A percentile compares a stretch with the other conserved stretches of the same genome.
phyloP scores from a whole-genome alignment of 306 rosid genomes.

The Delonix regia region DNA sequence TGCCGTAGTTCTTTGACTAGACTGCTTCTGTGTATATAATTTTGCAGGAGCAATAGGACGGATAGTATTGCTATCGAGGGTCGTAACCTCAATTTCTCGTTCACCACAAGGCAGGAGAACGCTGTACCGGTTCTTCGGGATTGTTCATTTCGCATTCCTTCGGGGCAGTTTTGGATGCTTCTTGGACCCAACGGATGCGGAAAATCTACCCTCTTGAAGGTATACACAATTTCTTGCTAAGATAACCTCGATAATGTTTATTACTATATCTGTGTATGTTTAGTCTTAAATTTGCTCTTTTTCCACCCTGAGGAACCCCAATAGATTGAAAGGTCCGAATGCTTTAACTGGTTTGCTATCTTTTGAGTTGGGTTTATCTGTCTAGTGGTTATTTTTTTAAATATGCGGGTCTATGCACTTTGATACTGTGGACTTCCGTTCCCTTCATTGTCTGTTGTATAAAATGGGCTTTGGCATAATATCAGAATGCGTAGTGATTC shows the following conservation, averaged over 20 bases:
- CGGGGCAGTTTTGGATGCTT: conserved; percentile 91
- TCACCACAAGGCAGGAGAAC: conserved; percentile 52
- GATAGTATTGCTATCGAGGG: conserved; percentile 67
- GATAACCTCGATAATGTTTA: neutral
- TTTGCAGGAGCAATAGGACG: conserved; percentile 44
- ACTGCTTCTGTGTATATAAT: neutral
- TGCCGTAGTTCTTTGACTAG: neutral
- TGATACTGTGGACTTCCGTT: neutral
- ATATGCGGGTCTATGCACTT: neutral
- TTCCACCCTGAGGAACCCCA: neutral
- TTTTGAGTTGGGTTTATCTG: neutral
- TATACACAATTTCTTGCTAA: conserved; percentile 15
- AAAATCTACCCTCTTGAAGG: conserved; percentile 90
- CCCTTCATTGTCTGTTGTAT: neutral
- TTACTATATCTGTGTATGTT: neutral
- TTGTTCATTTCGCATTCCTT: conserved; percentile 77
- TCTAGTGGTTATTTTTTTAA: neutral
- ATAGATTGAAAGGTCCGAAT: neutral
- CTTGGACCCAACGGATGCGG: conserved; percentile 94
- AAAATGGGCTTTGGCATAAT: neutral
- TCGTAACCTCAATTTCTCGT: conserved; percentile 61
- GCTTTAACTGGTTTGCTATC: neutral
- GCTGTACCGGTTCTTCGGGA: conserved; percentile 62
- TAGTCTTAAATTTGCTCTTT: neutral
- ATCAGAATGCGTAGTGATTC: neutral